Percentiles rank a stretch among this genome's conserved stretches.
phyloP scores from a whole-genome alignment of 768 basidiomycete genomes.

The Mycena indigotica region DNA sequence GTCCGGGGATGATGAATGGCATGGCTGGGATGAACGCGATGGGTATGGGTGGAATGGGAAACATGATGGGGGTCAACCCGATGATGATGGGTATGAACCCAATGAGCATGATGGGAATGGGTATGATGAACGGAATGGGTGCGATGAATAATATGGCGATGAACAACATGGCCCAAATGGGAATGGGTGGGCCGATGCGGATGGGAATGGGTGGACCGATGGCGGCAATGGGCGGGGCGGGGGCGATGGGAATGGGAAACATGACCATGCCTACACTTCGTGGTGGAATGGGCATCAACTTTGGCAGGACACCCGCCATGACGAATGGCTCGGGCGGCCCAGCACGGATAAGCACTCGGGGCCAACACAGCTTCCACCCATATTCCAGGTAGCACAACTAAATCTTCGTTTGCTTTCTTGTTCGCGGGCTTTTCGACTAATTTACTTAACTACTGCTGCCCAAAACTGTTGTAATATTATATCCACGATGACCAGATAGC shows the following conservation, averaged over 20 bases:
- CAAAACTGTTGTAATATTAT: too few relatives aligned
- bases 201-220: constrained; percentile 26
- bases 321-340: constrained; percentile 50
- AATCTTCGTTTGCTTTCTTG: too few relatives aligned
- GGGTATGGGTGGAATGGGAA: constrained; percentile 35
- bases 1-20: constrained; percentile 50
- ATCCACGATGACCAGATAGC: too few relatives aligned
- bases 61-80: constrained; percentile 18
- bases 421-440: too few relatives aligned
- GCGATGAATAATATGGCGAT: constrained; percentile 17
- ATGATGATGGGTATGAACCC: constrained; percentile 41
- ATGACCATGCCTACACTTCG: neutral
- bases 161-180: constrained; percentile 3
- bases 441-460: too few relatives aligned
- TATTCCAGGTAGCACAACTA: constrained; percentile 64
- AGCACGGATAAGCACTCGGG: constrained; percentile 49
- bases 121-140: constrained; percentile 36
- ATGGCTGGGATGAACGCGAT: constrained; percentile 34
- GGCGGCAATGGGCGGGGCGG: constrained; percentile 31
- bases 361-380: constrained; percentile 67
- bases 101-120: constrained; percentile 39
- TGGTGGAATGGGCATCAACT: constrained; percentile 1
- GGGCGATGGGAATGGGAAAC: constrained; percentile 32
- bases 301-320: constrained; percentile 10
- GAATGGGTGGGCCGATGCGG: constrained; percentile 27